Evolutionary conservation across 345 rosid genomes (phyloP), one percentile per base, ranked within the genome.

Genomic region (Euclidium syriacum): DNA sequence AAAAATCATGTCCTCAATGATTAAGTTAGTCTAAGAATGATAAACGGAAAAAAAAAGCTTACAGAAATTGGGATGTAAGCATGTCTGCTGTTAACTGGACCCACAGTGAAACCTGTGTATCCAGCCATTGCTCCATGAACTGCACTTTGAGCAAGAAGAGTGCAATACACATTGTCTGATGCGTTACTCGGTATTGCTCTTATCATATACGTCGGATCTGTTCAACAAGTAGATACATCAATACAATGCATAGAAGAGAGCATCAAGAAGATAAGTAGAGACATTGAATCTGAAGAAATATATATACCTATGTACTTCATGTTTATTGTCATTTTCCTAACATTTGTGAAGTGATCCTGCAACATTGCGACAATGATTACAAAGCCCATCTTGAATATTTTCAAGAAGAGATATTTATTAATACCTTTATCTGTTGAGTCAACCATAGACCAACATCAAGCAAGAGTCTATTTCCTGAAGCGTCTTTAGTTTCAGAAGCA

Each of bases 111-210:
- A 71, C 97, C 98, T 4, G 97, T 82, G 78, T 74, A 90, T 69
- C 97, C 97, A 52, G 96, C 95, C 98, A 92, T 92, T 76, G 97
- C 91, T 70, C 98, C 97, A 76, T 92, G 97, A 65, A 92, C 91
- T 0, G 98, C 91, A 79, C 90, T 81, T 15, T 89, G 97, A 47
- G 98, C 98, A 54, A 89, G 97, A 75, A 89, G 98, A 59, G 95
- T 92, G 84, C 98, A 92, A 76, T 87, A 92, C 18, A 90, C 80
- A 71, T 90, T 92, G 83, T 92, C 96, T 18, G 90, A 92, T 52
- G 91, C 96, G 68, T 86, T 92, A 78, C 98, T 86, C 44, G 88
- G 96, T 68, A 87, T 72, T 54, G 98, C 96, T 63, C 97, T 81
- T 73, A 89, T 90, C 97, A 90, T 89, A 78, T 87, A 92, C 10